A percentile compares a stretch with the other conserved stretches of the same genome.
These are phyloP conservation scores for Fragaria iinumae DNA, from an alignment of 306 rosid genomes.

Conservation along the genomic window DNA sequence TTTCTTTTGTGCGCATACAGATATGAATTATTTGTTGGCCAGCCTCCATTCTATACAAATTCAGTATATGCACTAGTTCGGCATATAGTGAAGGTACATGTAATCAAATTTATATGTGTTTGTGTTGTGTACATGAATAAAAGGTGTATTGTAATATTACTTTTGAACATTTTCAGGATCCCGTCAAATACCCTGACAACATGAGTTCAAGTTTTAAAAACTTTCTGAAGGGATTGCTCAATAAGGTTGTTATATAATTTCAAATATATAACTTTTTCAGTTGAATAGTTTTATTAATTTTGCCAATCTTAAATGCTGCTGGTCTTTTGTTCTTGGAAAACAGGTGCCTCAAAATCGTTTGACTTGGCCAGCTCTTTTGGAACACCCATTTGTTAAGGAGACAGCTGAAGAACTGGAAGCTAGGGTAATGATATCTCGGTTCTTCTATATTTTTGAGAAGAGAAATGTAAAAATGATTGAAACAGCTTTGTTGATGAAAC, in stretches of 20 bases:
- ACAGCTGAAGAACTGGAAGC: constrained; percentile 47
- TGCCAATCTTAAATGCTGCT: constrained; percentile 15
- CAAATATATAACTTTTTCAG: constrained; percentile 17
- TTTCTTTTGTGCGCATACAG: constrained; percentile 41
- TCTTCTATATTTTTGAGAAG: not conserved
- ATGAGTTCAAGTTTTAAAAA: constrained; percentile 83
- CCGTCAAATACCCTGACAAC: constrained; percentile 90
- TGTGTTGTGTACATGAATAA: constrained; percentile 20
- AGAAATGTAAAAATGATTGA: not conserved
- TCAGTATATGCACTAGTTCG: constrained; percentile 93
- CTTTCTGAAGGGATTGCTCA: constrained; percentile 87
- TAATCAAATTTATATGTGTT: not conserved
- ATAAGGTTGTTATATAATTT: constrained; percentile 75
- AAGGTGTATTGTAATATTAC: constrained; percentile 28
- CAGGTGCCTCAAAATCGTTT: constrained; percentile 94
- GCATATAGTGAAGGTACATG: constrained; percentile 89
- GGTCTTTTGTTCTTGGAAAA: constrained; percentile 26
- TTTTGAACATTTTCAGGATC: constrained; percentile 63
- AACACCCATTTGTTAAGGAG: constrained; percentile 93
- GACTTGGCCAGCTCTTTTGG: constrained; percentile 95
- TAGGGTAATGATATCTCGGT: constrained; percentile 45
- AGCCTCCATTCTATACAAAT: constrained; percentile 97
- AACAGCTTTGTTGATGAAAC: not conserved
- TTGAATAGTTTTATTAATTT: constrained; percentile 22
- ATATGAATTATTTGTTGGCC: constrained; percentile 98